A percentile compares a stretch with the other conserved stretches of the same genome.
These are phyloP conservation scores for Cyclanthera cordifolia DNA, from an alignment of 306 rosid species.

Conservation along the genomic window DNA sequence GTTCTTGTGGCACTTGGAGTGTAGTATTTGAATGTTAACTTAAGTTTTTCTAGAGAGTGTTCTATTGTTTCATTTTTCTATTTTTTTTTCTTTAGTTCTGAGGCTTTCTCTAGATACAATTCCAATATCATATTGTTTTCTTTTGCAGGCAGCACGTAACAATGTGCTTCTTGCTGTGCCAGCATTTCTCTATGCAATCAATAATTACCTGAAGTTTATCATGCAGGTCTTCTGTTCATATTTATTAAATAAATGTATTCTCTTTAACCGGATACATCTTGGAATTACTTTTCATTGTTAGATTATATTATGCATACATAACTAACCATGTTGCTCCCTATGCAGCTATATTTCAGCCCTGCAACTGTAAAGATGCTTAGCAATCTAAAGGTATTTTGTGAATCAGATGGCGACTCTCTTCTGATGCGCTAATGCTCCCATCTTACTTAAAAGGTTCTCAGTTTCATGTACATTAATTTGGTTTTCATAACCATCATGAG, in stretches of 20 bases:
- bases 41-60: background rate
- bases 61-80: background rate
- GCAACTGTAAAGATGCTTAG: slow-evolving; percentile 99
- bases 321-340: slow-evolving; percentile 9
- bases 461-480: background rate
- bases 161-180: slow-evolving; percentile 96
- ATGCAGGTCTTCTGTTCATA: slow-evolving; percentile 62
- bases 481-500: background rate
- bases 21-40: background rate
- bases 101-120: background rate
- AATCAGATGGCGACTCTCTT: background rate
- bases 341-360: slow-evolving; percentile 97
- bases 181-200: slow-evolving; percentile 85
- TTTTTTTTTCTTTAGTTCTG: background rate
- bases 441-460: background rate
- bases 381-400: slow-evolving; percentile 75
- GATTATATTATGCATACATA: background rate
- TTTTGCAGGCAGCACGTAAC: slow-evolving; percentile 85
- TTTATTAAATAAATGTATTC: background rate
- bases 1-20: background rate
- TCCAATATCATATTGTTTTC: slow-evolving; percentile 15
- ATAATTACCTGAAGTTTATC: slow-evolving; percentile 89
- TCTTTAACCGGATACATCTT: background rate
- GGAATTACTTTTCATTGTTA: background rate
- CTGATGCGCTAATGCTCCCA: background rate